Base-by-base conservation (phyloP, 768 basidiomycete genomes). In the Nevesoporus exiguus region DNA sequence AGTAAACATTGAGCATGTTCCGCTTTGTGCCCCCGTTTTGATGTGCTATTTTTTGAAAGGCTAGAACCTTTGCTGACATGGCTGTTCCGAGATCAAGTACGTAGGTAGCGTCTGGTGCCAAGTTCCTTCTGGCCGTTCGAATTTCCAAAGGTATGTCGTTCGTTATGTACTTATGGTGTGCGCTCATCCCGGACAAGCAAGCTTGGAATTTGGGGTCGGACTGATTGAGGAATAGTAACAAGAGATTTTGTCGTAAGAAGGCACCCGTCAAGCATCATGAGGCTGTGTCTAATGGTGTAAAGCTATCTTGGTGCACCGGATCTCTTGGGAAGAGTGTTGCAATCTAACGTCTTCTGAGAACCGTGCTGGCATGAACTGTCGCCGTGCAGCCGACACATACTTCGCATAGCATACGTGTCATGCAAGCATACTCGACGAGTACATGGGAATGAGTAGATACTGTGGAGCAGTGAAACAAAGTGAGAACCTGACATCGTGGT, bases 21-120 rank as follows among this genome's bases (percentile, higher is more conserved):
- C 52, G 46, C 31, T 17, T 55, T 42, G 29, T 55, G 45, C 33
- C 48, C 57, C 42, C 55, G 19, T 21, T 60, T 47, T 57, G 55
- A 57, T 52, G 52, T 15, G 17, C 9, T 39, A 10, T 39, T 49
- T 55, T 56, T 19, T 44, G 37, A 37, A 24, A 21, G 46, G 37
- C 39, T 21, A 14, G 41, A 65, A 66, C 65, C 57, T 69, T 69
- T 64, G 47, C 59, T 66, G 65, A 66, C 67, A 43, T 55, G 42
- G 46, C 47, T 42, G 44, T 34, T 62, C 40, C 25, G 47, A 40
- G 47, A 47, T 34, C 3, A 39, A 48, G 40, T 36, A 19, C 29
- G 49, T 34, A 21, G 45, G 49, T 34, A 21, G 45, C n/a, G 40
- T 30, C 29, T 36, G 55, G 30, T 41, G 33, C 33, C 37, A 31